Evolutionary conservation across 352 stramenopile species (phyloP), one percentile per base, ranked within the genome.

Genomic region (Blastocystis sp.): DNA sequence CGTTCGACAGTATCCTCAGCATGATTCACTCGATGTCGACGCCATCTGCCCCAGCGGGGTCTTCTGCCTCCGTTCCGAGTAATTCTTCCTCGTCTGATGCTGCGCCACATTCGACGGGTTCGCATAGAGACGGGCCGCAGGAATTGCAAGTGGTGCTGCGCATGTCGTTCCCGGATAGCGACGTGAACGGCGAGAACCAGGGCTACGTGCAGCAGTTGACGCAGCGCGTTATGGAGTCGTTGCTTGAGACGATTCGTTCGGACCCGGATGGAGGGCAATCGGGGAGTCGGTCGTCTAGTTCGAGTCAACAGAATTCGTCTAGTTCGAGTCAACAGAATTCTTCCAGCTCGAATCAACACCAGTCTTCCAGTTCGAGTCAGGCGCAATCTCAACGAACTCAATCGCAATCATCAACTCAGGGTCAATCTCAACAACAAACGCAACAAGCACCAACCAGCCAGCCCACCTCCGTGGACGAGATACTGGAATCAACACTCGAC

Each of bases 401-500:
- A n/a, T n/a, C n/a, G n/a, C n/a, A 50, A 29, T 41, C 26, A 4
- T 33, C 71, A 81, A 65, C n/a, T 50, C 74, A 31, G 45, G 51
- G 26, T 4, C 74, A 29, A 55, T n/a, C n/a, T 29, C 60, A 81
- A 0, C 37, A 61, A 0, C 9, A 24, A 55, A 19, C 45, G 12
- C 59, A 0, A 19, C 63, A 74, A 24, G 31, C 21, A 33, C 6
- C 13, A 29, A 77, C 37, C 66, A 77, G 24, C 29, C 66, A 77
- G 21, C 16, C 4, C 33, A 1, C 26, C 26, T 55, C 66, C 29
- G 2, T 77, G 26, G 66, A 77, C 50, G 37, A 16, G 9, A 33
- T 77, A 16, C 66, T 77, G 26, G 66, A 77, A 45, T 31, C 24
- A 2, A 55, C 66, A 0, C 66, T 77, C 13, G 50, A 77, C n/a